Base-by-base conservation (phyloP, 192 early-diverging fungal genomes). In the Globomyces pollinis-pini region DNA sequence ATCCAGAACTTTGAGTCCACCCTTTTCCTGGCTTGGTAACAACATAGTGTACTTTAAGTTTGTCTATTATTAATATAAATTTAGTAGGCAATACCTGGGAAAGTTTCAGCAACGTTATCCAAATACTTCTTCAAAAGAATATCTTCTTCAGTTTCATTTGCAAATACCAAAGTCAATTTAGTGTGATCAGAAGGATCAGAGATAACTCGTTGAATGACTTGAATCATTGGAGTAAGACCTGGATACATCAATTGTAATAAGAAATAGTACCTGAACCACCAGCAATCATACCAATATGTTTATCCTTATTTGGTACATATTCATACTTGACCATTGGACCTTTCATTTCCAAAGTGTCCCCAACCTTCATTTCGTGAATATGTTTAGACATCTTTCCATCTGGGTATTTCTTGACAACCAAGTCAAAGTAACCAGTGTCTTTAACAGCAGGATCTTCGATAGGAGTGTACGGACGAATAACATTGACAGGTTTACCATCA, bases 391-490 rank as follows among this genome's bases (percentile, higher is more conserved):
- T 78, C 47, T 72, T 64, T 36, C 86, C 86, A 0, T 73, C 64
- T 57, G 74, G 71, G 64, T 95, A 93, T 50, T 82, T 60, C 73
- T 93, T 93, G 63, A 95, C 67, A 24, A 95, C 66, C 34, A 95
- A 70, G 53, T 93, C 89, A 71, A 95, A 77, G 61, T 78, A 68
- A 7, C 84, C 89, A 32, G 70, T 69, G 64, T 68, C 69, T 13
- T 67, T 65, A 31, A 61, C 41, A 29, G 63, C 63, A 28, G 70
- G 71, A 59, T 70, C 68, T 50, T 77, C 75, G 29, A 77, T 51
- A 6, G 75, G 75, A 1, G 75, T 77, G 63, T 90, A 93, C 4
- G 91, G 86, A 45, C 92, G 84, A 44, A 91, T 80, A 12, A 85
- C 76, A 32, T 43, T 50, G 49, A 70, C 62, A 38, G 78, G 69